phyloP scores from a whole-genome alignment of 148 eudicot genomes.

The Arctostaphylos glauca region DNA sequence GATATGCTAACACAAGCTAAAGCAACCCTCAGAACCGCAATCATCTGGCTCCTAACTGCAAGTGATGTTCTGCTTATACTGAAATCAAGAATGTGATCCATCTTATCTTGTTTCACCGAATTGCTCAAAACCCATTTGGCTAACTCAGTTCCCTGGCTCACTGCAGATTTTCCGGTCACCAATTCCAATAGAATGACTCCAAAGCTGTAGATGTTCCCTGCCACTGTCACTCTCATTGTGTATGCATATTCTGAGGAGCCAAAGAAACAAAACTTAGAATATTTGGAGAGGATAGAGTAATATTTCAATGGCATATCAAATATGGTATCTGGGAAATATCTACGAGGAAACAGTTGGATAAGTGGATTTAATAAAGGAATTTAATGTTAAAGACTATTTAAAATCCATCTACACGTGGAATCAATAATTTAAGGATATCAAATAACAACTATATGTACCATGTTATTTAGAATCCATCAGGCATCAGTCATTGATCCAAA shows the following conservation, averaged over 20 bases:
- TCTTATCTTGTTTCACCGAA: conserved; percentile 44
- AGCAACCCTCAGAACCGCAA: conserved; percentile 70
- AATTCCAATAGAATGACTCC: conserved; percentile 78
- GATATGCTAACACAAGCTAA: conserved; percentile 69
- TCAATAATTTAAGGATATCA: not conserved
- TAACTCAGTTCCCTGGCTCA: conserved; percentile 65
- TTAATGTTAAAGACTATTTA: not conserved
- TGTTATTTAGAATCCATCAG: not conserved
- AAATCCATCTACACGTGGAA: not conserved
- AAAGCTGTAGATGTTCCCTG: conserved; percentile 83
- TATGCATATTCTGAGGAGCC: conserved; percentile 79
- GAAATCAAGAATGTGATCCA: conserved; percentile 71
- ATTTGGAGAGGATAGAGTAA: not conserved
- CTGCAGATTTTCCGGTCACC: conserved; percentile 79
- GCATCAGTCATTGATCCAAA: not conserved
- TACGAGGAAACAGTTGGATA: not conserved
- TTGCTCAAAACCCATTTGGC: conserved; percentile 72
- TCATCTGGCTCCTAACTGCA: conserved; percentile 70
- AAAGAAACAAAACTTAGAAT: conserved; percentile 1
- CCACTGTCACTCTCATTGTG: conserved; percentile 85
- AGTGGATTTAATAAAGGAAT: not conserved
- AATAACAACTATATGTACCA: not conserved
- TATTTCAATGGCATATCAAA: not conserved
- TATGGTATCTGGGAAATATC: not conserved
- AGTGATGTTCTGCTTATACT: conserved; percentile 52